Evolutionary conservation across 1,284 basidiomycete genomes (phyloP), one percentile per base, ranked within the genome.

Genomic region (Pyrrhoderma noxium): DNA sequence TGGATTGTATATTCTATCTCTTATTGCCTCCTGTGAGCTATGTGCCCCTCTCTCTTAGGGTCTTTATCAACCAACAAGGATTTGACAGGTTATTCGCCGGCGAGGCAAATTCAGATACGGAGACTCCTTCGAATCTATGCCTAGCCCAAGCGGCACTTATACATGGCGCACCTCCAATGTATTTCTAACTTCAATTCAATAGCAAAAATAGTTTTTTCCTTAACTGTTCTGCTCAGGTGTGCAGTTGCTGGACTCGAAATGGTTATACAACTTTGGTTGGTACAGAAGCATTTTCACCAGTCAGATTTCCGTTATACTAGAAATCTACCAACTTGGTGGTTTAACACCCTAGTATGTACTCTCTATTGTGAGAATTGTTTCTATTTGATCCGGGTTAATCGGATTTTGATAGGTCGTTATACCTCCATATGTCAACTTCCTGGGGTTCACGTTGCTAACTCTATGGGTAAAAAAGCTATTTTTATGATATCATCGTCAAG

Each of bases 161-260:
- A 18, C 69, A 77, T 52, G 77, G 75, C 5, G 67, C 73, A 1
- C 67, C 78, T 50, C 70, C 78, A 0, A 79, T 79, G 79, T 80
- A 55, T 37, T 72, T 60, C 18, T 40, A 16, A 11, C 25, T n/a
- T 39, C 31, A 31, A 11, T 11, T n/a, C n/a, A n/a, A n/a, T 44
- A 16, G 55, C 43, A 14, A 23, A 14, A 19, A 16, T 40, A 25
- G 18, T 31, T 25, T 55, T 8, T 37, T 40, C 27, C 55, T 39
- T 18, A 44, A 35, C 36, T 11, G 25, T 52, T 54, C 16, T 34
- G 22, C 5, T 31, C 23, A 80, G 78, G 75, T 69, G 70, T 34
- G 69, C 67, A 13, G 65, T 74, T 1, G 70, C 78, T 2, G 73
- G 69, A 2, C 60, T 81, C 19, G 63, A 68, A 22, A 67, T 80